A percentile compares a stretch with the other conserved stretches of the same genome.
Conservation (phyloP, 225 moss, liverwort and hornwort genomes). For the Pseudisothecium myosuroides region DNA sequence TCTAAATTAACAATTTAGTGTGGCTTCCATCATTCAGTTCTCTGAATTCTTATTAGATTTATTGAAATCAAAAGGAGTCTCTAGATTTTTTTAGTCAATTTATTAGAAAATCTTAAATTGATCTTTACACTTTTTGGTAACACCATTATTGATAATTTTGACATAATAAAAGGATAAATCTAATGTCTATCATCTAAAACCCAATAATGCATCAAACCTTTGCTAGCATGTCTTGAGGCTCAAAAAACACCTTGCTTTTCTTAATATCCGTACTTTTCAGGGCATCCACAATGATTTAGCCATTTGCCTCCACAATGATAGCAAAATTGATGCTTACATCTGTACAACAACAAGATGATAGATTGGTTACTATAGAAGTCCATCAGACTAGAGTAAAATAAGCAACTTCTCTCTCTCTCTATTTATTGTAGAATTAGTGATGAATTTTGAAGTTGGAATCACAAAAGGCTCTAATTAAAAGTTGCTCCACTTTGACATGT, state of each 20-base stretch:
- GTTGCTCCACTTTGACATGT: background rate
- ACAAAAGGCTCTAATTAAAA: background rate
- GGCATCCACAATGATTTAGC: no score
- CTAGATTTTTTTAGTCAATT: background rate
- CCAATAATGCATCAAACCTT: background rate
- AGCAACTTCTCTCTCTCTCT: no score
- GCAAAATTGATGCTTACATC: background rate
- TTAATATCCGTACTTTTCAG: no score
- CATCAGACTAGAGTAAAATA: background rate
- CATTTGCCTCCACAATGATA: background rate
- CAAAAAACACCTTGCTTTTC: background rate
- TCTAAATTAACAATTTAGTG: accelerated
- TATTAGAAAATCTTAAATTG: background rate
- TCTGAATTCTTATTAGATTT: background rate
- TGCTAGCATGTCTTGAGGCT: background rate
- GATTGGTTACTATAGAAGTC: background rate
- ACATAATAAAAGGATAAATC: background rate
- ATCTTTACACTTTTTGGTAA: background rate
- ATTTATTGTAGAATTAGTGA: background rate
- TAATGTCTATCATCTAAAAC: background rate
- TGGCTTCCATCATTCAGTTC: background rate
- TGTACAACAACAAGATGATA: background rate
- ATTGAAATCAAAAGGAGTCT: background rate
- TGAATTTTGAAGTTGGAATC: background rate
- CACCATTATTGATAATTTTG: background rate